Base-by-base conservation (phyloP, 495 filamentous ascomycete species). In the Aspergillus saccharolyticus region DNA sequence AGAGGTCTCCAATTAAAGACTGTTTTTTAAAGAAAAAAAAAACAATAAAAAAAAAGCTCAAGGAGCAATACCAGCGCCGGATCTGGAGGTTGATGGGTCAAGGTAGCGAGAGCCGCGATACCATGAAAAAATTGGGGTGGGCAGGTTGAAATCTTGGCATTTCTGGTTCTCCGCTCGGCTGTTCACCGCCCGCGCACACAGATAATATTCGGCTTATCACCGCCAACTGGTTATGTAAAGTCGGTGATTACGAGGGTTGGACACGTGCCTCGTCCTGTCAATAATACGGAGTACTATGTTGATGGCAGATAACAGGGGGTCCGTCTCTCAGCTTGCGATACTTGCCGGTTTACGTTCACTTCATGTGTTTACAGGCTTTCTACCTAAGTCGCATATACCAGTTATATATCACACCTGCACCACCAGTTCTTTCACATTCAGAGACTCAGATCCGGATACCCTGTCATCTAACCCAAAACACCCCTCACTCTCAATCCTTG, bases 381-480 rank as follows among this genome's bases (percentile, higher is more conserved):
- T n/a, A n/a, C n/a, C n/a, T n/a, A n/a, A 28, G 9, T 28, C 25
- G 14, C 33, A 8, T 39, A 39, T 39, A 15, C 33, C 5, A 15
- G 12, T 5, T 9, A 12, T 12, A 5, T 9, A 39, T 12, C 12
- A 39, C 12, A 5, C 10, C 12, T 5, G 10, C 33, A 39, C 33
- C 10, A 39, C 33, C 12, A 39, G 14, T 12, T 12, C 10, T 2
- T 39, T 6, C 4, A 39, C 4, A 5, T 39, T 12, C 33, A 15
- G 10, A 12, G 10, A 10, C 14, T 39, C 33, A 39, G 33, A 5
- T 5, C 5, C 33, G 10, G 33, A 39, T 15, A 5, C 33, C 12
- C 10, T 15, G 12, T 39, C 47, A 60, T 81, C 78, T 44, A 82
- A 54, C 0, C 69, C 74, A 28, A 76, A 70, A 56, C 78, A 81